Evolutionary conservation across 108 stramenopile species (phyloP), one percentile per base, ranked within the genome.

Genomic region (Asterionellopsis glacialis): DNA sequence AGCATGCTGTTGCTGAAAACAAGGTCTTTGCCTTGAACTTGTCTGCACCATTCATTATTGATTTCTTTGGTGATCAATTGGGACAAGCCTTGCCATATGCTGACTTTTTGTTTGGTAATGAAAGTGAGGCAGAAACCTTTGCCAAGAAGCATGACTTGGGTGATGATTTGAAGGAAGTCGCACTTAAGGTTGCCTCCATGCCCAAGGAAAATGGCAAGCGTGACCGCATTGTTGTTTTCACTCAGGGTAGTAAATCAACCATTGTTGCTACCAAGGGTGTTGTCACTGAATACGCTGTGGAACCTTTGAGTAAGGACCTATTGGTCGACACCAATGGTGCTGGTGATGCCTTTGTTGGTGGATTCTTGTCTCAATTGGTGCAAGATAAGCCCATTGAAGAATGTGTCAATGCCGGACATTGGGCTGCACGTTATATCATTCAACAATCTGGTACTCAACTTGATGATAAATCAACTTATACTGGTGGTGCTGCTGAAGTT

Each of bases 251-350:
- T 25, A 74, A 94, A 42, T 87, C 91, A 41, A 98, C 97, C 57
- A 86, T 99, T 65, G 97, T 99, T 40, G 97, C 97, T 11, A 61
- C 55, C 64, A 68, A 95, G 47, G 99, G 99, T 42, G 77, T 63
- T 26, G 96, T 98, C 11, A 79, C 71, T 27, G 83, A 85, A 67
- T 98, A 84, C 79, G 73, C 90, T 15, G 97, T 99, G 19, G 88
- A 84, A 22, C 81, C 89, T 14, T 72, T 98, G 23, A 61, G 74
- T 22, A 77, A 80, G 72, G 95, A 94, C n/a, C 52, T 79, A 41
- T 69, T 99, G 44, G 98, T 99, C 18, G 98, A 99, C 69, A 97
- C 96, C 62, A 99, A 99, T 69, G 98, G 98, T 28, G 98, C 98
- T 14, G 98, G 98, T 43, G 98, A 99, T 76, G 96, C 97, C 67